Evolutionary conservation across 1,139 yeast species (phyloP), one percentile per base, ranked within the genome.

Genomic region (Arxiozyma slooffiae): DNA sequence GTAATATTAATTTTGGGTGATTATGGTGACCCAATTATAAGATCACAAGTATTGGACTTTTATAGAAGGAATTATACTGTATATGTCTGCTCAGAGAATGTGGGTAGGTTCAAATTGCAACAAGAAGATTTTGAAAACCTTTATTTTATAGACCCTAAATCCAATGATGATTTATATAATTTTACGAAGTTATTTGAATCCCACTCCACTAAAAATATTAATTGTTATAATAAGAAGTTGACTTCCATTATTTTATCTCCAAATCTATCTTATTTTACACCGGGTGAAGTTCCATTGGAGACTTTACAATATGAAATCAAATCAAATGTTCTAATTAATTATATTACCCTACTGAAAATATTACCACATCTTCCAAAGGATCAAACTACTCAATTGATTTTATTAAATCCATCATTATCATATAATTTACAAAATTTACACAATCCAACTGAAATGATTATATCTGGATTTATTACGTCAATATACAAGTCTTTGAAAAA

Each of bases 11-110:
- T 67, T 4, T 52, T 67, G 9, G 70, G 70, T 1, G 64, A 65
- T 49, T 61, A 63, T 60, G 60, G 60, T 22, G 70, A 67, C 52
- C 69, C 70, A 3, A 60, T 67, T 8, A 57, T 66, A 6, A 58
- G 69, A 46, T 57, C 62, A 9, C 67, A 65, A 47, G 68, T 64
- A 4, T 59, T 63, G 59, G 70, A 67, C 51, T 54, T 67, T 26
- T 63, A 65, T 50, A 58, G 65, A 47, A 61, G 69, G 50, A 57
- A 67, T 21, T 65, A 59, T 44, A 58, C 59, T 11, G 60, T 67
- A 4, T 64, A 63, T 45, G 58, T 66, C 11, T 64, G 69, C 48
- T 60, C 67, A 7, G 57, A 59, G 39, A 59, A 57, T 43, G 61
- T 60, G 5, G 51, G 52, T 26, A 52, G 47, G 18, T 55, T 55